These are phyloP conservation scores for Wakefieldia striispora DNA, from an alignment of 768 basidiomycete genomes.

Conservation along the genomic window DNA sequence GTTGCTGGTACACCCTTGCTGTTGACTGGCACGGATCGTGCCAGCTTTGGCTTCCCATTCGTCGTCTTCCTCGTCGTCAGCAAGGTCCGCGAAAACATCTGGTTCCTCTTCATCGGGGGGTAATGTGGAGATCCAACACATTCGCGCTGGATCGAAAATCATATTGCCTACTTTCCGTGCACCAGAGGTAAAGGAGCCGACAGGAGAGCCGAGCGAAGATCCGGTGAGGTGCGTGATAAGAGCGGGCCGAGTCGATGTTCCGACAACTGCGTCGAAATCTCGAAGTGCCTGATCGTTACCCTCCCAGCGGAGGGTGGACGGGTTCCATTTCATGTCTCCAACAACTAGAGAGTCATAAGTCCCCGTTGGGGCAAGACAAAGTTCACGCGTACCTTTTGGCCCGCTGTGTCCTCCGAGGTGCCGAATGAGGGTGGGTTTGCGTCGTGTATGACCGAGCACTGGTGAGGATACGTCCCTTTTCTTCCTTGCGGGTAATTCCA, in stretches of 20 bases:
- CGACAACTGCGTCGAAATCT: constrained; percentile 81
- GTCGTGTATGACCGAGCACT: constrained; percentile 44
- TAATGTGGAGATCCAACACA: constrained; percentile 92
- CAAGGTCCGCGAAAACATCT: constrained; percentile 91
- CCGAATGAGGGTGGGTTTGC: constrained; percentile 86
- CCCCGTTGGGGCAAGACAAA: constrained; percentile 1
- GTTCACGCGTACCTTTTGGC: constrained; percentile 63
- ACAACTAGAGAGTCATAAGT: constrained; percentile 56
- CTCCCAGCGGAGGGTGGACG: constrained; percentile 87
- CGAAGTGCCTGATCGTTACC: constrained; percentile 91
- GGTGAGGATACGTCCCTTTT: constrained; percentile 52
- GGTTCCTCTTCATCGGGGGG: constrained; percentile 90
- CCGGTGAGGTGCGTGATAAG: constrained; percentile 93
- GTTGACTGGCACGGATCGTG: constrained; percentile 70
- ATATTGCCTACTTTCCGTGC: constrained; percentile 95
- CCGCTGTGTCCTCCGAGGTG: constrained; percentile 67
- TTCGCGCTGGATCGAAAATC: constrained; percentile 91
- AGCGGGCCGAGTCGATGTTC: constrained; percentile 86
- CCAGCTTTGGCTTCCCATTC: constrained; percentile 72
- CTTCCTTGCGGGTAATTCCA: constrained; percentile 47
- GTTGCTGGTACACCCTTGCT: constrained; percentile 35
- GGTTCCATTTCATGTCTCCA: constrained; percentile 98
- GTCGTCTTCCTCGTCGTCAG: constrained; percentile 83
- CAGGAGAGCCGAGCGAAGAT: constrained; percentile 79
- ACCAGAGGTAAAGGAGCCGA: constrained; percentile 69